Evolutionary conservation across 2,329 filamentous ascomycete genomes (phyloP), one percentile per base, ranked within the genome.

Genomic region (Colletotrichum chlorophyti): DNA sequence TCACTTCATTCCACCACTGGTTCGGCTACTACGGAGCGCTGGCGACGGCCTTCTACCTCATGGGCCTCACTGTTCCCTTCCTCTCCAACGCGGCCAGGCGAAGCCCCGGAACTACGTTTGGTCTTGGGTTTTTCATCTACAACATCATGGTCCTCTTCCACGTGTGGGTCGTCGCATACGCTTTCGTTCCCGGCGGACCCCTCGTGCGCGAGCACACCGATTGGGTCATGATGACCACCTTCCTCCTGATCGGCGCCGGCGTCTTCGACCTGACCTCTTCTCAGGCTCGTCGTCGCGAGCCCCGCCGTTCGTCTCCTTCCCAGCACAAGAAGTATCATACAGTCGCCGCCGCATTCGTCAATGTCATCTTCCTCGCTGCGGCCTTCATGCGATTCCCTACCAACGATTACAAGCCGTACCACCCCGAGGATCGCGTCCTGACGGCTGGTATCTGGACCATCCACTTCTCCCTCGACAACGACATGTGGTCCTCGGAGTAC

Each of bases 391-490:
- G 95, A 62, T 97, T 98, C 79, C 95, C 95, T 0, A 89, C 88
- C 2, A 94, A 97, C 71, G 88, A 98, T 76, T 96, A 97, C 78
- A 86, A 85, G 53, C 91, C 95, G 0, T 93, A 98, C 73, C 94
- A 99, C 71, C 84, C 86, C 32, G 87, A 97, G 50, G 90, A 93
- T 63, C 95, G 95, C 65, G 78, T 96, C 50, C 83, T 97, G 58
- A 98, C 96, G 0, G 92, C 93, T 1, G 95, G 95, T 65, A 98
- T 99, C 72, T 99, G 95, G 95, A 99, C 95, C 0, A 93, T 98
- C 53, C 95, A 99, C 77, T 99, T 99, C 74, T 93, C 91, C 12
- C 86, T 99, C 17, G 95, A 99, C 76, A 98, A 99, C 67, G 91
- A 97, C 72, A 97, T 98, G 93, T 98, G 93, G 92, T 94, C 91